phyloP scores from a whole-genome alignment of 2,329 filamentous ascomycete genomes.

The Pseudomassariella vexata region DNA sequence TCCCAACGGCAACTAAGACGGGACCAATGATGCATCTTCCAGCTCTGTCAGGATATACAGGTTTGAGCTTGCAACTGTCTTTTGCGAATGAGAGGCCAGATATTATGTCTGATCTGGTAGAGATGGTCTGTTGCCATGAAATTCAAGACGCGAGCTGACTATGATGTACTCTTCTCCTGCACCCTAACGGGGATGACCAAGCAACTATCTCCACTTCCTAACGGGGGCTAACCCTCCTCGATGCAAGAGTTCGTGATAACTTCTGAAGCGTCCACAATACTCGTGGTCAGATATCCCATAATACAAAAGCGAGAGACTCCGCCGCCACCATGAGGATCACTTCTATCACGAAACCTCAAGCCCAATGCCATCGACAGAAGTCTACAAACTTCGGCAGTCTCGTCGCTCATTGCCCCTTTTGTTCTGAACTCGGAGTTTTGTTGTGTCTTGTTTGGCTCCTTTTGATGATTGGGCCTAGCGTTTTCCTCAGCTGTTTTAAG shows the following conservation, averaged over 20 bases:
- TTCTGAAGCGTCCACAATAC: conserved; percentile 9
- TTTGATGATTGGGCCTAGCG: conserved; percentile 6
- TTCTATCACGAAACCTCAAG: background rate
- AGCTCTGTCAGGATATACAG: conserved; percentile 26
- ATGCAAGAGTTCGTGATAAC: conserved; percentile 16
- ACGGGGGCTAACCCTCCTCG: too few species aligned
- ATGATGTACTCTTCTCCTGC: conserved; percentile 11
- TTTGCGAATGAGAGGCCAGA: conserved; percentile 15
- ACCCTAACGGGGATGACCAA: too few species aligned
- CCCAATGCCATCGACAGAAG: conserved; percentile 1
- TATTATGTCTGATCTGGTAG: conserved; percentile 24
- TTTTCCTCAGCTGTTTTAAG: too few species aligned
- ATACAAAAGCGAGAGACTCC: conserved; percentile 24
- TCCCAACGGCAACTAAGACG: conserved; percentile 12
- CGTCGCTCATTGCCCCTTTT: conserved; percentile 11
- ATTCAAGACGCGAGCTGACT: conserved; percentile 13
- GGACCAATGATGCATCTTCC: conserved; percentile 15
- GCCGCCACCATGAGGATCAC: conserved; percentile 16
- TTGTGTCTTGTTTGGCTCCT: conserved; percentile 5
- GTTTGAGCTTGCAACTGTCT: conserved; percentile 21
- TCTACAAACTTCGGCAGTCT: conserved; percentile 14
- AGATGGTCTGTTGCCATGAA: conserved; percentile 8
- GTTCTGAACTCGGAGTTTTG: conserved; percentile 7
- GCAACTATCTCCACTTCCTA: too few species aligned
- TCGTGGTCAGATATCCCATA: conserved; percentile 12